phyloP scores from a whole-genome alignment of 805 yeast genomes.

The Ogataea pilisensis region DNA sequence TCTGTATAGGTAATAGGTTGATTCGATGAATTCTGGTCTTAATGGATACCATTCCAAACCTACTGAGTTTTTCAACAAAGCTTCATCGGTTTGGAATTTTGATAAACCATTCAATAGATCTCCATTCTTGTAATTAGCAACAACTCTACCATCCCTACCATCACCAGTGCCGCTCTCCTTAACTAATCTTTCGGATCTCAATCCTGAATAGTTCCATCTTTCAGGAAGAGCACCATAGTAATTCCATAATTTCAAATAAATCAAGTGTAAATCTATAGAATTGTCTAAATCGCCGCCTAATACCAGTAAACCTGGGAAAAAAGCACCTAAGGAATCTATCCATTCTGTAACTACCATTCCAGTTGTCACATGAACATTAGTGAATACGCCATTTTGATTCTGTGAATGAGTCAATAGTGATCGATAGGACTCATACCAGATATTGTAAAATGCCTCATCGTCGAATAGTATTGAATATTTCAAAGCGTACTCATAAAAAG shows the following conservation, averaged over 20 bases:
- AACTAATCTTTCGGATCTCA: slow-evolving; percentile 17
- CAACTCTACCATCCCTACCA: no score
- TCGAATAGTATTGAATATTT: slow-evolving; percentile 73
- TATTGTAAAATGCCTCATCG: slow-evolving; percentile 43
- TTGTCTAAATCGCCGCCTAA: slow-evolving; percentile 68
- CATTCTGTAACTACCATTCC: slow-evolving; percentile 56
- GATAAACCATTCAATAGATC: slow-evolving; percentile 20
- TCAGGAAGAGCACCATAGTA: slow-evolving; percentile 81
- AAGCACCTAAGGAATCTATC: slow-evolving; percentile 86
- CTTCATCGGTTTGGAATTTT: slow-evolving; percentile 20
- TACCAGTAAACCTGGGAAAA: slow-evolving; percentile 83
- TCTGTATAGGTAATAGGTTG: slow-evolving; percentile 75
- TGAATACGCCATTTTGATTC: slow-evolving; percentile 30
- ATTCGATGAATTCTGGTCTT: slow-evolving; percentile 88
- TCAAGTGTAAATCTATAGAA: slow-evolving; percentile 58
- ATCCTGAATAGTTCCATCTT: slow-evolving; percentile 58
- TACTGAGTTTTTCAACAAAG: slow-evolving; percentile 35
- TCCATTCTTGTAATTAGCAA: slow-evolving; percentile 18
- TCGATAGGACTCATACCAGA: slow-evolving; percentile 60
- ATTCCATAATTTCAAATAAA: slow-evolving; percentile 75
- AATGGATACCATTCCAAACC: slow-evolving; percentile 87
- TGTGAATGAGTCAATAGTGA: slow-evolving; percentile 54
- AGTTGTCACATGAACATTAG: slow-evolving; percentile 50
- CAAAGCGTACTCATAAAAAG: slow-evolving; percentile 84
- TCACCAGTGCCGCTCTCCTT: slow-evolving; percentile 10